Evolutionary conservation across 306 rosid genomes (phyloP).

Genomic region (Dicorynia guianensis): DNA sequence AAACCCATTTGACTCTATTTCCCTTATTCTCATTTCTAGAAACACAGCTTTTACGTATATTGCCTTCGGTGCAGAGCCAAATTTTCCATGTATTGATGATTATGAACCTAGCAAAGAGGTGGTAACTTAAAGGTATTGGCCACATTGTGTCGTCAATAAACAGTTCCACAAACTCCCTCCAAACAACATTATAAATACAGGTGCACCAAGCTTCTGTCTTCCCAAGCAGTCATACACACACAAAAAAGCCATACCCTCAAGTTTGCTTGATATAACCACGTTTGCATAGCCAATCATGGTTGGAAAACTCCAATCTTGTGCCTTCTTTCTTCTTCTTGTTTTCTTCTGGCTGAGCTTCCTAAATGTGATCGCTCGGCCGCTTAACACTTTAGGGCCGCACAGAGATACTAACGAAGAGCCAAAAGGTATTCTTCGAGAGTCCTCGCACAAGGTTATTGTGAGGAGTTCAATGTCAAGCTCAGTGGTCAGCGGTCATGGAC

Average conservation of each 20-base stretch:
- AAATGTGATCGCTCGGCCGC: conserved; percentile 46
- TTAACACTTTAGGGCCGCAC: conserved; percentile 27
- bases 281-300: conserved; percentile 37
- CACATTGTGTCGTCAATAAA: neutral
- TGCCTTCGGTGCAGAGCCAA: neutral
- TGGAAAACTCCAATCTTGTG: conserved; percentile 37
- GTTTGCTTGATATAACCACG: neutral
- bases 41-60: neutral
- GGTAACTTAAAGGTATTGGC: neutral
- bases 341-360: conserved; percentile 31
- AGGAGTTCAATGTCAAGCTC: conserved; percentile 11
- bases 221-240: conserved; percentile 8
- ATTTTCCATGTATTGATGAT: neutral
- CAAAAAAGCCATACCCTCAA: no score
- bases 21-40: neutral
- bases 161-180: neutral
- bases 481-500: neutral
- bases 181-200: conserved; percentile 45
- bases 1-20: neutral
- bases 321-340: conserved; percentile 30
- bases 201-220: conserved; percentile 20
- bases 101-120: neutral
- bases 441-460: neutral
- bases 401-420: neutral
- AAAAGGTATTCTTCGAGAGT: neutral